Base-by-base conservation (phyloP, 177 flowering plant genomes). In the Vitis hybrid region DNA sequence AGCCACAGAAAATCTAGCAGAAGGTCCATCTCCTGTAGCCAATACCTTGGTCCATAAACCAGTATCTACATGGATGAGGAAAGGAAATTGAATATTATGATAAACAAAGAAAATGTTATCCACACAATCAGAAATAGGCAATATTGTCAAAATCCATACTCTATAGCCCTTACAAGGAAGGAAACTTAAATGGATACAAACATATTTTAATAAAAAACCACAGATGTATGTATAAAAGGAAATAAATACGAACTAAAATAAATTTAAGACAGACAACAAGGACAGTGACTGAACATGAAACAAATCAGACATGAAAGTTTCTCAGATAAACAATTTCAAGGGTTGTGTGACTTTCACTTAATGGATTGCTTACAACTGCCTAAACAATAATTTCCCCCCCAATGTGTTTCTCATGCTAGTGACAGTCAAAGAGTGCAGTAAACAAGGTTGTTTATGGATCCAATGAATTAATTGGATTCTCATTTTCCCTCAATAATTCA, bases 1-100 rank as follows among this genome's bases (percentile, higher is more conserved):
- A 77, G 97, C 91, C 58, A 90, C 86, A 65, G 99, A 90, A 80
- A 95, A 95, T 81, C 99, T 85, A 50, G 94, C 88, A 72, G 94
- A 88, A 74, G 98, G 99, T 26, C 90, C 98, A 71, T 81, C 82
- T 5, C 98, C 94, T 13, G 71, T 66, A 31, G 89, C 74, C 18
- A 66, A 18, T 60, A 90, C 75, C 79, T 87, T 91, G 66, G 87
- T 85, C 98, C 99, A 95, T 22, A 84, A 2, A 62, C 89, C 91
- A 57, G 83, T 84, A 49, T 91, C 99, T 95, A 82, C 81, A 77
- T 3, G 52, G 49, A 68, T 22, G 18, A 50, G 49, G 12, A 62
- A 0, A 20, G 22, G 61, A 56, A 51, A 20, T 14, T 60, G 16
- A 65, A 74, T 16, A 68, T 14, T 33, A 51, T 33, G 29, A 52